Evolutionary conservation across 106 monocot species (phyloP).

Genomic region (Chionographis japonica): DNA sequence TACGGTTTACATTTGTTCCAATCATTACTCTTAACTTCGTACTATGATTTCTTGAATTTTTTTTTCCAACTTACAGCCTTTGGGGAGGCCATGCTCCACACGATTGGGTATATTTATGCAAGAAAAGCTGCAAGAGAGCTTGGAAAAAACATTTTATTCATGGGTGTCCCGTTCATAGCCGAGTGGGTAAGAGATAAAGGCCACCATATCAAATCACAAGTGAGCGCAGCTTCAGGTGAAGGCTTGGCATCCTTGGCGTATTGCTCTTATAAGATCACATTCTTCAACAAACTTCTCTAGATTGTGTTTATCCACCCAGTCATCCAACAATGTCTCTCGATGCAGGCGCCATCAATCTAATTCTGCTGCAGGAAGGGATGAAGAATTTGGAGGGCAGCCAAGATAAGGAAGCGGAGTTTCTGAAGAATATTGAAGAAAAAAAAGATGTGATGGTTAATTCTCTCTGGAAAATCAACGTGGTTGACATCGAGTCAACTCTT

Average conservation of each 20-base stretch:
- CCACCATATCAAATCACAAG: conserved; percentile 89
- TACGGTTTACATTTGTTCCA: no score
- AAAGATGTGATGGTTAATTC: conserved; percentile 90
- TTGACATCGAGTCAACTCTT: conserved; percentile 91
- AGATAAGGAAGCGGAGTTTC: conserved; percentile 45
- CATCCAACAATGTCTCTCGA: neutral
- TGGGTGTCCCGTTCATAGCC: conserved; percentile 90
- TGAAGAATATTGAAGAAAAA: conserved; percentile 72
- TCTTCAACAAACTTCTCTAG: neutral
- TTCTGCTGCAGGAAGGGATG: conserved; percentile 84
- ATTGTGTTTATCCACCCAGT: neutral
- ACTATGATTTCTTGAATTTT: neutral
- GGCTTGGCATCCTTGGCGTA: neutral
- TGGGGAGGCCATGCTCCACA: conserved; percentile 98
- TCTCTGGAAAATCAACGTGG: conserved; percentile 92
- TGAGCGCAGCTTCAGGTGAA: conserved; percentile 88
- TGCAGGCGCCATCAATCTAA: conserved; percentile 74
- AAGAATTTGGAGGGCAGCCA: conserved; percentile 58
- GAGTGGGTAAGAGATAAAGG: conserved; percentile 97
- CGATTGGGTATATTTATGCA: conserved; percentile 94
- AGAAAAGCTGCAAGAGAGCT: conserved; percentile 74
- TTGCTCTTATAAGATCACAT: neutral
- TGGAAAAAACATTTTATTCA: conserved; percentile 63
- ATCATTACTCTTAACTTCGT: no score
- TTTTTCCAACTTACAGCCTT: conserved; percentile 56